These are phyloP conservation scores for Vitis hybrid DNA, from an alignment of 177 flowering plant genomes.

Conservation along the genomic window DNA sequence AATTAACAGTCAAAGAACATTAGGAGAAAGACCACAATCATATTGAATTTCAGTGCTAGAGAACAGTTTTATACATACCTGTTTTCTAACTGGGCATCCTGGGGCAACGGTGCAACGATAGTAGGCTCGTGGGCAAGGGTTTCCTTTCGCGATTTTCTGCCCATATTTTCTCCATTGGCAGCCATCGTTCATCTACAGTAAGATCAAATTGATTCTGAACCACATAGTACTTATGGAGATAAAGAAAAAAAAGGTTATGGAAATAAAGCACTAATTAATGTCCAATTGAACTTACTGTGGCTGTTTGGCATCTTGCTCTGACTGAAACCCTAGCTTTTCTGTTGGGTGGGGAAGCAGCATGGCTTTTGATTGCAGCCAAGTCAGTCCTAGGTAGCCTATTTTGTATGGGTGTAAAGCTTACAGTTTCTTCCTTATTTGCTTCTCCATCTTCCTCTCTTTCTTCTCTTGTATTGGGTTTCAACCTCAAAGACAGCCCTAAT, in stretches of 20 bases:
- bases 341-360: conserved; percentile 36
- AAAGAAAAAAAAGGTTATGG: too few species aligned
- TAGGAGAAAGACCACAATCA: not conserved
- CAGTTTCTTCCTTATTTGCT: conserved; percentile 16
- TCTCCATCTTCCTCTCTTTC: conserved; percentile 16
- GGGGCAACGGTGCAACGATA: conserved; percentile 87
- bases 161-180: conserved; percentile 97
- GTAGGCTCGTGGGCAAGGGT: conserved; percentile 90
- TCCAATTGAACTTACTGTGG: conserved; percentile 52
- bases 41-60: not conserved
- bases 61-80: conserved; percentile 39
- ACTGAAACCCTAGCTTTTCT: conserved; percentile 84
- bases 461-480: conserved; percentile 26
- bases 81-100: conserved; percentile 90
- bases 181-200: conserved; percentile 72
- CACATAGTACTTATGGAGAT: not conserved
- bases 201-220: not conserved
- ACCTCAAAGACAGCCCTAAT: conserved; percentile 55
- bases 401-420: conserved; percentile 6
- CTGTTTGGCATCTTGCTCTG: conserved; percentile 71
- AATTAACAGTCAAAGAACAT: not conserved
- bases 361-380: conserved; percentile 29
- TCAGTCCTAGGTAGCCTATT: conserved; percentile 27
- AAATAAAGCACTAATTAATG: not conserved
- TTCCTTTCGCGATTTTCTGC: conserved; percentile 83